Base-by-base conservation (phyloP, 768 basidiomycete genomes). In the Mycena galopus region DNA sequence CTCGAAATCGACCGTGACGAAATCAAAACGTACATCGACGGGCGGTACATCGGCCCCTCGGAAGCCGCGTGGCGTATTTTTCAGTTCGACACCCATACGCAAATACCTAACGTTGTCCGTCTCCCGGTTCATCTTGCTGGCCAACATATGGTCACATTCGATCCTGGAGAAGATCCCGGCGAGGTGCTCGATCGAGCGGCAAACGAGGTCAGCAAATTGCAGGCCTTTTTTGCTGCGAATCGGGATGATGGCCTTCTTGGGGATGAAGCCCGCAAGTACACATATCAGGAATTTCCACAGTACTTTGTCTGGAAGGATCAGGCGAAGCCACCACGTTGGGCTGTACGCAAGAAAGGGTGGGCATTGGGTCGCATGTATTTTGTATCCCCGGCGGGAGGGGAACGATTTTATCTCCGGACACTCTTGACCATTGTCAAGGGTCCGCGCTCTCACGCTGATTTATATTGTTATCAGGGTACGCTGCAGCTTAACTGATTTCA, bases 291-390 rank as follows among this genome's bases (percentile, higher is more conserved):
- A 30, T 83, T 85, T 69, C 85, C 84, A n/a, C 71, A 79, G 59
- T 53, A 77, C 59, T 83, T 78, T 66, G 75, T 75, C 2, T 85
- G 74, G 76, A 73, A 42, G 44, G 21, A 25, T 57, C 4, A 39
- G 59, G 5, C 7, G 4, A 53, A 53, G 51, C 51, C 51, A 9
- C 32, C 59, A 14, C 57, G 23, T 9, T 88, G 87, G 86, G 71
- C 42, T 1, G 0, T 74, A 1, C 78, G 82, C 0, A 25, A 81
- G 59, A 60, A 61, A 23, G 76, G 75, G 0, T 81, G 79, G 78
- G 82, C 86, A 1, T 73, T 88, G 62, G 87, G 87, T 0, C 75
- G 83, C 0, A 85, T 88, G 80, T 85, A 83, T 67, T 84, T 79
- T 76, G 78, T 82, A 3, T 59, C 75, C 37, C 82, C 82, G n/a